Evolutionary conservation across 139 green algal species (phyloP), one percentile per base, ranked within the genome.

Genomic region (Volvox reticuliferus): DNA sequence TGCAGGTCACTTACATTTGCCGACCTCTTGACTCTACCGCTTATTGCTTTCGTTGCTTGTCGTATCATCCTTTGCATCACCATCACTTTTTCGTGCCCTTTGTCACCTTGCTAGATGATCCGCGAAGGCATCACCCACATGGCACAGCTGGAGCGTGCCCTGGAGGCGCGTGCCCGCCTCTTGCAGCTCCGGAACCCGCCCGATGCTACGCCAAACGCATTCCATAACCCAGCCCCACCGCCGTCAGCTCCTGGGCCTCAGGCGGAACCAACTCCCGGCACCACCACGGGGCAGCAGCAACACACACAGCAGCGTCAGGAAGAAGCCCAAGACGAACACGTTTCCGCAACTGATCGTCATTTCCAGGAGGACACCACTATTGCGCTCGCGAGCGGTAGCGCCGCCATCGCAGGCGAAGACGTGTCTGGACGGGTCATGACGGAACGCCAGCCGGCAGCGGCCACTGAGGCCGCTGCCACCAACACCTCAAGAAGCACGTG

Each of bases 141-240:
- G 32, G 76, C 18, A 9, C 78, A 91, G 75, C 6, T 91, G 75
- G 87, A 91, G 87, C 33, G 62, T 12, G 76, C 62, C 18, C 76
- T 91, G 61, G 76, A 86, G 62, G 76, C 76, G 3, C 87, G 87
- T 2, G 76, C 76, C 20, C 36, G 63, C 0, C 62, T 91, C 18
- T 30, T 84, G 33, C 73, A 77, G 76, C 30, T 37, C n/a, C 32
- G 30, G 1, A 44, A 63, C 26, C 79, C 36, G 12, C 50, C 21
- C 79, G 50, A 84, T 12, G 50, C 37, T 30, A 1, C 17, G 50
- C 28, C 24, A 44, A 50, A 24, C 44, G 14, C 26, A 33, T n/a
- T 2, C 71, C 21, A 33, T 30, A 36, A 35, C 71, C 18, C 71
- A 44, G 19, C 79, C 24, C 50, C 44, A 0, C 44, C 79, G 61